Conservation (phyloP, 2,329 filamentous ascomycete species). For the Ceratocystis colombiana region DNA sequence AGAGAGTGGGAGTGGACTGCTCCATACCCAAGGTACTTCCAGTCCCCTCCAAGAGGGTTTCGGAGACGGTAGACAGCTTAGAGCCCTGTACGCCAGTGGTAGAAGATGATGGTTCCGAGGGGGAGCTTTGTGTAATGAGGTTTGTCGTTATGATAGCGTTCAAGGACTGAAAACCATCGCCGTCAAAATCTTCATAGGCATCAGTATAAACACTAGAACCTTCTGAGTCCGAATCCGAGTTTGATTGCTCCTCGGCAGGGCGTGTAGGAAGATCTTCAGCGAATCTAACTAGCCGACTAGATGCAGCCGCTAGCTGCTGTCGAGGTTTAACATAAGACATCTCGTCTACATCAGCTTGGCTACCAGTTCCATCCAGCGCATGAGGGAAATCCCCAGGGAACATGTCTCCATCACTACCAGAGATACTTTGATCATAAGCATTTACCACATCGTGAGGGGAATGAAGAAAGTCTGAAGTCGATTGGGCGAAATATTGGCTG, state of each 20-base stretch:
- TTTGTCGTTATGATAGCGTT: constrained; percentile 57
- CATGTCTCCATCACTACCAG: not conserved
- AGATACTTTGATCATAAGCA: not conserved
- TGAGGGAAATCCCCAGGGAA: not conserved
- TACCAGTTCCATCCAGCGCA: not conserved
- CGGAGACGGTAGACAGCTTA: constrained; percentile 12
- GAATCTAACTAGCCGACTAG: constrained; percentile 27
- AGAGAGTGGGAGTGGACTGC: not conserved
- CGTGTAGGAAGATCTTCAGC: constrained; percentile 35
- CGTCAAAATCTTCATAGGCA: constrained; percentile 64
- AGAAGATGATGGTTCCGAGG: constrained; percentile 25
- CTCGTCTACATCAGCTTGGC: not conserved
- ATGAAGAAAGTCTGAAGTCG: not conserved
- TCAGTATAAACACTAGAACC: constrained; percentile 59
- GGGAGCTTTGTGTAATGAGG: constrained; percentile 34
- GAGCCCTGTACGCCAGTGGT: not conserved
- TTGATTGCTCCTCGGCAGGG: constrained; percentile 10
- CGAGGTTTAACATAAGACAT: not conserved
- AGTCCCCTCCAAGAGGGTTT: not conserved
- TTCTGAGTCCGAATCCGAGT: constrained; percentile 34
- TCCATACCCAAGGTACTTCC: not conserved
- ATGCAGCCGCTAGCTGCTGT: not conserved
- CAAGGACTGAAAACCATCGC: constrained; percentile 60
- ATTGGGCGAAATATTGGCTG: not conserved
- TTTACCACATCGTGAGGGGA: not conserved